Evolutionary conservation across 177 flowering plant species (phyloP).

Genomic region (Vitis hybrid): DNA sequence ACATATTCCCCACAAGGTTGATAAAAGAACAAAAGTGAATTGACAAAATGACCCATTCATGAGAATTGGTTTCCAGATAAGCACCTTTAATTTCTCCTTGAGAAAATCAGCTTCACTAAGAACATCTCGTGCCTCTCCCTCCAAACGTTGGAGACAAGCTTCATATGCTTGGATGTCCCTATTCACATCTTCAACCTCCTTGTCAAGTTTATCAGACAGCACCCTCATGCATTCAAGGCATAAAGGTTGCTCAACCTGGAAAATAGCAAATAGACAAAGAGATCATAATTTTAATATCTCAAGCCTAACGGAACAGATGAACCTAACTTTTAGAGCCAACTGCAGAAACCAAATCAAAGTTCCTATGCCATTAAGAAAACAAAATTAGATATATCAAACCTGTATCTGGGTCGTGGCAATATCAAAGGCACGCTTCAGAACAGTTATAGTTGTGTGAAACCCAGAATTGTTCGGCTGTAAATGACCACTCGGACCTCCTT

Average conservation of each 20-base stretch:
- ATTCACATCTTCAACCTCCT: conserved; percentile 96
- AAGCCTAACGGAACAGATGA: neutral
- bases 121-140: conserved; percentile 71
- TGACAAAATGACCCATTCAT: neutral
- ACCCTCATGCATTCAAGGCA: conserved; percentile 97
- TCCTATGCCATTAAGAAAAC: neutral
- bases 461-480: conserved; percentile 65
- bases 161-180: conserved; percentile 96
- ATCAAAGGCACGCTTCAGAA: conserved; percentile 89
- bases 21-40: neutral
- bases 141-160: conserved; percentile 82
- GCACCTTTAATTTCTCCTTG: conserved; percentile 86
- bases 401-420: conserved; percentile 84
- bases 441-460: conserved; percentile 76
- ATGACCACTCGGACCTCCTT: conserved; percentile 43
- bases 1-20: neutral
- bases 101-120: conserved; percentile 89
- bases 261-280: neutral
- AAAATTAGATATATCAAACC: conserved; percentile 33
- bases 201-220: conserved; percentile 89
- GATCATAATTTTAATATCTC: neutral
- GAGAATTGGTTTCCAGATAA: conserved; percentile 1
- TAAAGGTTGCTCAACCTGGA: conserved; percentile 92
- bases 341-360: neutral
- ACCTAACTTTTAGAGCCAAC: neutral